Base-by-base conservation (phyloP, 2,329 filamentous ascomycete genomes). In the Pseudocercospora crystallina region DNA sequence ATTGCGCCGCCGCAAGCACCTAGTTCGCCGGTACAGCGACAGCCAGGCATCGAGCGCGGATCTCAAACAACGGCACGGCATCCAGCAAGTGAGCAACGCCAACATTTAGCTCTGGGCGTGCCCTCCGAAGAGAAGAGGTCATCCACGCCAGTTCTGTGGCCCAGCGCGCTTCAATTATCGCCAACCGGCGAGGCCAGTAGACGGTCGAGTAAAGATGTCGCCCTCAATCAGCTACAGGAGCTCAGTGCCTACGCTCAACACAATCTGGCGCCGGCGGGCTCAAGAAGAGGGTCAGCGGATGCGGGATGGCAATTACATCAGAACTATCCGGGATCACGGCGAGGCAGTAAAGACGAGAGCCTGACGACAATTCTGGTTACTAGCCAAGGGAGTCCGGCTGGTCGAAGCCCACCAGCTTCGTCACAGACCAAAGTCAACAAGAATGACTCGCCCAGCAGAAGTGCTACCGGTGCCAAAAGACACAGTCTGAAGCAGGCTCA, bases 171-270 rank as follows among this genome's bases (percentile, higher is more conserved):
- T 12, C 53, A 63, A 36, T 49, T 62, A 11, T 61, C 64, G 15
- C 54, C 64, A 20, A 49, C 45, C 12, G 61, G 56, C 34, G 58
- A 57, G 11, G 53, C 61, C 2, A 66, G 64, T 26, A 52, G 66
- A 52, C 56, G 67, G 33, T 69, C 67, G 5, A 69, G 67, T 45
- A 70, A 70, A 50, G 67, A 70, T 37, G 66, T 67, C 5, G 66
- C 67, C 5, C 60, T 70, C 8, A 65, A 65, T 39, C 63, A 67
- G 29, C 37, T 68, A 31, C 65, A 68, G 35, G 65, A 68, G 35
- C 50, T 61, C 34, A 63, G 56, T 38, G 54, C 60, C 10, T 61
- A 58, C 38, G 60, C 65, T n/a, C 63, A 68, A 35, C 59, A 61
- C 10, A 60, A 53, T 29, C 42, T 66, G 31, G 57, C 56, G 26